Evolutionary conservation across 2,329 filamentous ascomycete species (phyloP).

Genomic region (Chaetomiaceae sp.): DNA sequence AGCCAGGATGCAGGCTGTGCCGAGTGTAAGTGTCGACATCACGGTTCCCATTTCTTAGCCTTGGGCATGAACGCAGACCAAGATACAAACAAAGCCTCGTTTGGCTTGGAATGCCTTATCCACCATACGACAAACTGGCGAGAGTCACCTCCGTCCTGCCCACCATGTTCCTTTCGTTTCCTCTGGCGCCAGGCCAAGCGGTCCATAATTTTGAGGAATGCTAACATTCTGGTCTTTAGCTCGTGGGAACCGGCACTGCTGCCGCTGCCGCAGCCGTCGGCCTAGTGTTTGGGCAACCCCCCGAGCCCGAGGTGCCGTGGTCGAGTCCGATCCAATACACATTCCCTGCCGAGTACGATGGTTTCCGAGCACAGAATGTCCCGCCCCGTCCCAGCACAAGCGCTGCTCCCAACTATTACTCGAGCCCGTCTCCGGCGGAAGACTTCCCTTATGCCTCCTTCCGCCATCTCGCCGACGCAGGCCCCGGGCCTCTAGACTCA

Average conservation of each 20-base stretch:
- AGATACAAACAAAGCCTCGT: conserved; percentile 8
- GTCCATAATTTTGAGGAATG: neutral
- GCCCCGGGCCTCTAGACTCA: conserved; percentile 24
- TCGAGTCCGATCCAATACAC: conserved; percentile 33
- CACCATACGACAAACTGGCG: neutral
- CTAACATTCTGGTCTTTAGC: conserved; percentile 37
- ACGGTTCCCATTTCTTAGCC: neutral
- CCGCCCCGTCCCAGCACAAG: conserved; percentile 43
- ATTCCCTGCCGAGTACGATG: conserved; percentile 30
- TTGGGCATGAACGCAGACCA: conserved; percentile 7
- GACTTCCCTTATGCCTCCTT: conserved; percentile 30
- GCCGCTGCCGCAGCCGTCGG: conserved; percentile 57
- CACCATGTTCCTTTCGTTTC: neutral
- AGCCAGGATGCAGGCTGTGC: conserved; percentile 38
- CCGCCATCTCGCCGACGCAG: conserved; percentile 23
- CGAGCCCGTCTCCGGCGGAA: conserved; percentile 28
- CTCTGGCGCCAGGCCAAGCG: neutral
- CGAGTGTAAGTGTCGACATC: conserved; percentile 41
- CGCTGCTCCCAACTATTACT: conserved; percentile 34
- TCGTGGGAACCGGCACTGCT: conserved; percentile 58
- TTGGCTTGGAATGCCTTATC: neutral
- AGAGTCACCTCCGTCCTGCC: neutral
- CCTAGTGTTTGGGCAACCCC: conserved; percentile 54
- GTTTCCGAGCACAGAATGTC: conserved; percentile 27
- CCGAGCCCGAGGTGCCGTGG: conserved; percentile 36